These are phyloP conservation scores for Phoma herbarum DNA, from an alignment of 2,329 filamentous ascomycete genomes.

Conservation along the genomic window DNA sequence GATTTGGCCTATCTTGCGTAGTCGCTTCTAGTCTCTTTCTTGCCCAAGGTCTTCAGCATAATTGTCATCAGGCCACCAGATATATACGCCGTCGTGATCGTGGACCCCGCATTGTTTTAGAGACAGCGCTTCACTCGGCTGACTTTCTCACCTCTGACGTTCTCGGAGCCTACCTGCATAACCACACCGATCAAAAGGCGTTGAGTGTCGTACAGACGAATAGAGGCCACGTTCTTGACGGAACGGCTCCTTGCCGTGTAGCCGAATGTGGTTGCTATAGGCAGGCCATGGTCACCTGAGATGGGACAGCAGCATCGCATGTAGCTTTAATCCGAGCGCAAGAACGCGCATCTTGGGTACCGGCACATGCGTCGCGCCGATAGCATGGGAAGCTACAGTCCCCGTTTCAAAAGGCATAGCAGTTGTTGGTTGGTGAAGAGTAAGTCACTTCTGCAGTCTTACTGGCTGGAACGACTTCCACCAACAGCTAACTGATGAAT, in stretches of 20 bases:
- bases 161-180: slow-evolving; percentile 1
- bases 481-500: background rate
- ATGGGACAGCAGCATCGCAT: slow-evolving; percentile 1
- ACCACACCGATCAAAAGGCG: slow-evolving; percentile 12
- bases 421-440: background rate
- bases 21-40: background rate
- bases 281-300: background rate
- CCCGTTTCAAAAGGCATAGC: background rate
- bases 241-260: slow-evolving; percentile 9
- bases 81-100: background rate
- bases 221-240: background rate
- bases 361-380: slow-evolving; percentile 5
- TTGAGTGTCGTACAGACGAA: slow-evolving; percentile 2
- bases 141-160: slow-evolving; percentile 10
- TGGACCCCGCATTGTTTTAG: slow-evolving; percentile 3
- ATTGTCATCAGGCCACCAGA: slow-evolving; percentile 6
- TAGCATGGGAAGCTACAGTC: background rate
- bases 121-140: slow-evolving; percentile 12
- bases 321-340: background rate
- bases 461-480: slow-evolving; percentile 4
- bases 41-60: background rate
- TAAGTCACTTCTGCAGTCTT: background rate
- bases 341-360: background rate
- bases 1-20: background rate
- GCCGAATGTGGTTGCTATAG: background rate